Evolutionary conservation across 345 rosid genomes (phyloP).

Genomic region (Mercurialis annua): DNA sequence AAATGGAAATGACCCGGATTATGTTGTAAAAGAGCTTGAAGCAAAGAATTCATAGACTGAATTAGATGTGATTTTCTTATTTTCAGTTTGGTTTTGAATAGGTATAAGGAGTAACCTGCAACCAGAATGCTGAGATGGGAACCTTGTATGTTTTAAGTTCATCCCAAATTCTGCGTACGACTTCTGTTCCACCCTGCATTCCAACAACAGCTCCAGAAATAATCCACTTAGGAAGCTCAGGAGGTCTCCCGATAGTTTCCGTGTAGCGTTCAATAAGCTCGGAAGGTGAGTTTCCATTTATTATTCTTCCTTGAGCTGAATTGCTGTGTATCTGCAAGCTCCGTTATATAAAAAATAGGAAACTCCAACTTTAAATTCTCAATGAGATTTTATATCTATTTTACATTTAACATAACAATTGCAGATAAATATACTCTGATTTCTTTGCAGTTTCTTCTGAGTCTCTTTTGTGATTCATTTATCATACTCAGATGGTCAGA

Average conservation of each 20-base stretch:
- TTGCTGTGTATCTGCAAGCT: conserved; percentile 56
- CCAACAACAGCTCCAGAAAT: conserved; percentile 76
- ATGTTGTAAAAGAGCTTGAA: neutral
- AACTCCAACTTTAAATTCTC: conserved; percentile 32
- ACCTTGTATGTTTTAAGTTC: conserved; percentile 42
- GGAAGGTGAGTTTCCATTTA: conserved; percentile 55
- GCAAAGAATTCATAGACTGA: neutral
- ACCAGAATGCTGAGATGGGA: conserved; percentile 71
- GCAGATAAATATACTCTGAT: neutral
- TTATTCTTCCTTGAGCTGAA: conserved; percentile 52
- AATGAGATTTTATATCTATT: conserved; percentile 8
- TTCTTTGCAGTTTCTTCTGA: neutral
- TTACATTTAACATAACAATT: neutral
- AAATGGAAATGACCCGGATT: neutral
- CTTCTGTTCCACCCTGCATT: conserved; percentile 76
- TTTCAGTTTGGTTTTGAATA: neutral
- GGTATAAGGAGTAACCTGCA: conserved; percentile 48
- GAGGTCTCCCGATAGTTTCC: conserved; percentile 61
- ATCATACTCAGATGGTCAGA: neutral
- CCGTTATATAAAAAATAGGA: conserved; percentile 34
- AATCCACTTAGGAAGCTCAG: conserved; percentile 74
- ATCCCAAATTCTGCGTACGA: conserved; percentile 49
- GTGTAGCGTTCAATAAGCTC: conserved; percentile 59
- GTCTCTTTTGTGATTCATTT: neutral
- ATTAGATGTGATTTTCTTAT: neutral